These are phyloP conservation scores for Lavandula angustifolia DNA, from an alignment of 257 asterid genomes.

Conservation along the genomic window DNA sequence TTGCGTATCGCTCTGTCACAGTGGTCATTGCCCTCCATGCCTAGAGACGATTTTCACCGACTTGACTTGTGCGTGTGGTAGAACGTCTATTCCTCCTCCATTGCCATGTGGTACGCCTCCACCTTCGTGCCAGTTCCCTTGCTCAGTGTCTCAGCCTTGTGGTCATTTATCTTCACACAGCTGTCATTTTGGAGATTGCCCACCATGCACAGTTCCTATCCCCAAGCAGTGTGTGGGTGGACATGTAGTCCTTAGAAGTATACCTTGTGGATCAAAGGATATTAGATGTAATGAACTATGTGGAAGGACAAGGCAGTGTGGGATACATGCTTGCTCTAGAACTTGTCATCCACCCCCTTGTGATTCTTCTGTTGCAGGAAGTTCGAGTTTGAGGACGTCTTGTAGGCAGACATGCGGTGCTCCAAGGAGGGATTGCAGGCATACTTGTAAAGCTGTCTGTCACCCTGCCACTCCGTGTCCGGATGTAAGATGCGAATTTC, in stretches of 20 bases:
- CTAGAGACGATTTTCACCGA: constrained; percentile 83
- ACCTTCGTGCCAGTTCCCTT: constrained; percentile 88
- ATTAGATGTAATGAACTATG: constrained; percentile 89
- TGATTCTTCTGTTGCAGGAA: constrained; percentile 53
- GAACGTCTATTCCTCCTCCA: constrained; percentile 95
- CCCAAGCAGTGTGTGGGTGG: constrained; percentile 97
- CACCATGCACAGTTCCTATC: constrained; percentile 85
- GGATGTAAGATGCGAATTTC: constrained; percentile 80
- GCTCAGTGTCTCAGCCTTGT: constrained; percentile 91
- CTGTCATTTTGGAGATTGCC: constrained; percentile 97
- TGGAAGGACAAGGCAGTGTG: constrained; percentile 96
- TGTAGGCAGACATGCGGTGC: constrained; percentile 97
- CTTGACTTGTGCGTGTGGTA: constrained; percentile 92
- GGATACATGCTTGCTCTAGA: constrained; percentile 91
- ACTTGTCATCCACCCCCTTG: constrained; percentile 87
- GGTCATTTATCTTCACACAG: constrained; percentile 95
- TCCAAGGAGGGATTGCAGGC: constrained; percentile 95
- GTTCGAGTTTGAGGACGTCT: constrained; percentile 50
- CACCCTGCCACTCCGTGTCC: constrained; percentile 85
- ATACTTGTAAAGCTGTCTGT: constrained; percentile 79
- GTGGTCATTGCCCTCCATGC: constrained; percentile 99
- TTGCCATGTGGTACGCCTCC: constrained; percentile 90
- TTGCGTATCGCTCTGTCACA: constrained; percentile 84
- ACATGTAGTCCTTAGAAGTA: constrained; percentile 79
- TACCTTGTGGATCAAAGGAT: constrained; percentile 95